Base-by-base conservation (phyloP, 305 asterid genomes). In the Ajuga reptans region DNA sequence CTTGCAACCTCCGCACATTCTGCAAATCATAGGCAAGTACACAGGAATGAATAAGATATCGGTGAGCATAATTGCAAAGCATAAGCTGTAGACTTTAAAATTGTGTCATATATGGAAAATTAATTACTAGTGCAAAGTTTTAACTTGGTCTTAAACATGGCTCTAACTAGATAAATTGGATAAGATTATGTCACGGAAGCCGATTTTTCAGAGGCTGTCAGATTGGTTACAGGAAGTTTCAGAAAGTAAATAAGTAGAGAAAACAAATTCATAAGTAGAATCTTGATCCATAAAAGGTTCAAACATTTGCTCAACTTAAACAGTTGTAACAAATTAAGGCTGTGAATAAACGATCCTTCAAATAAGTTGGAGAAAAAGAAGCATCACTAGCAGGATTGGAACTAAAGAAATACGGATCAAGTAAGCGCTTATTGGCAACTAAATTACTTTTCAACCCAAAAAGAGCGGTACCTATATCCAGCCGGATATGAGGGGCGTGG, bases 1-100 rank as follows among this genome's bases (percentile, higher is more conserved):
- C 62, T 85, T 79, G 84, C 99, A 94, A 64, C 99, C 94, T 5
- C 85, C 91, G 69, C 99, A 94, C 50, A 72, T 75, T 86, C 98
- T 91, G 88, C 59, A 50, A 74, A 57, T 69, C 37, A 66, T 21
- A 21, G 27, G 2, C 27, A 21, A 21, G 27, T 21, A 1, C 27
- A 2, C 27, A 21, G 27, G 27, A 21, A 21, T 0, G 27, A 21
- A 21, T 21, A 21, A 21, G 27, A 21, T 21, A 21, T 21, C 27
- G 27, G 27, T 21, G 27, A n/a, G 27, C 27, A 21, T 46, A 67
- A 6, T 51, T 31, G 52, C 61, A 17, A 36, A 6, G 9, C 60
- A 1, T 31, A 31, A 31, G 34, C 34, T n/a, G 4, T 37, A 37
- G 9, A 3, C 8, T 3, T 37, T 8, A 37, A 3, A 37, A 2